Base-by-base conservation (phyloP, 495 filamentous ascomycete species). In the Penicillium subrubescens region DNA sequence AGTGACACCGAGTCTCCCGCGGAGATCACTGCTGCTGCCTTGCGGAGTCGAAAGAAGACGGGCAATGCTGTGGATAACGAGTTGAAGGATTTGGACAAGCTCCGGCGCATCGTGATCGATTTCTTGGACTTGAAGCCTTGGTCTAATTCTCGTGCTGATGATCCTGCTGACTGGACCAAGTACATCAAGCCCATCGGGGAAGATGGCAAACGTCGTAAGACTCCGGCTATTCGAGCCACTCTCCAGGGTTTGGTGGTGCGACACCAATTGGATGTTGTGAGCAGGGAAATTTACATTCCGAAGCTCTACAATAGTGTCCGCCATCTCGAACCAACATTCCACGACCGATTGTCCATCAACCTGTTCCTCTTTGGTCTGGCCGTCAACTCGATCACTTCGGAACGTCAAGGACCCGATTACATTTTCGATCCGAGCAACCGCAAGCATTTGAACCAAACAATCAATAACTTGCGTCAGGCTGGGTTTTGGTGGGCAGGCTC, bases 401-500 rank as follows among this genome's bases (percentile, higher is more conserved):
- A 97, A 67, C 82, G 93, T 14, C 83, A 82, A 7, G 94, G 93
- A 67, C 80, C 82, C 34, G 94, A 98, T 70, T 98, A 97, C 69
- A 89, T 98, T 70, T 97, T 97, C 67, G 88, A 96, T 59, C 82
- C 86, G 0, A 84, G 83, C 8, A 94, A 92, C 69, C 75, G 84
- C 27, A 87, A 85, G 44, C 77, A 82, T 55, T 79, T 97, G 0
- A 77, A 84, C 50, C 77, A 85, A 33, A 80, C 94, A 0, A 88
- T 94, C 15, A 83, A 82, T 57, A 97, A 98, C 71, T 78, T 98
- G 34, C 83, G 91, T 27, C 90, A 96, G 70, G 88, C 92, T n/a
- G 90, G 90, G 44, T 96, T 97, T 69, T 95, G 93, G 78, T 97
- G 94, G 83, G 89, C 89, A 10, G 92, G 93, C 39, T 92, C 90